phyloP scores from a whole-genome alignment of 129 eudicot genomes.

The Kitagawia praeruptora region DNA sequence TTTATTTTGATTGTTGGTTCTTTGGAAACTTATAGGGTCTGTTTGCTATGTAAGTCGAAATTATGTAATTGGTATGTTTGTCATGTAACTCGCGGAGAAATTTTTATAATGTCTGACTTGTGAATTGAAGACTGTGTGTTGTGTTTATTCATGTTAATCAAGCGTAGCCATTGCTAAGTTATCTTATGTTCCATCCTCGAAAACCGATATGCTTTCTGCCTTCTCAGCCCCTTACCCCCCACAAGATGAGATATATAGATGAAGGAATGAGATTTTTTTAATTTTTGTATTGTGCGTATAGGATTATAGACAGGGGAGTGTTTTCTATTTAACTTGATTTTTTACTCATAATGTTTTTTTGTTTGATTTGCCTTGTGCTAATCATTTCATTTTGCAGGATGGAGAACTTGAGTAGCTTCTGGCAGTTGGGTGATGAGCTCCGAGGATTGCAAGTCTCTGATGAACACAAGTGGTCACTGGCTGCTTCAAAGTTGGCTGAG shows the following conservation, averaged over 20 bases:
- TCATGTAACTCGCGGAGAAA: no score
- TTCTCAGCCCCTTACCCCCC: not conserved
- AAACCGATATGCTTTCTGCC: not conserved
- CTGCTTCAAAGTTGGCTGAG: conserved; percentile 83
- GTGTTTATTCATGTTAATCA: not conserved
- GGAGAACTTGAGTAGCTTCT: conserved; percentile 69
- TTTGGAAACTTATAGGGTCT: no score
- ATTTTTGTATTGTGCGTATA: not conserved
- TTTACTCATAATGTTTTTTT: not conserved
- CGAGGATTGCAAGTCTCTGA: conserved; percentile 77
- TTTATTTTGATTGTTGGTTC: no score
- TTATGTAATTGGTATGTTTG: no score
- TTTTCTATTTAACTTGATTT: not conserved
- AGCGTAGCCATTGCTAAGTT: not conserved
- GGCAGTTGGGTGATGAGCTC: conserved; percentile 94
- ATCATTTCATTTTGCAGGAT: conserved; percentile 28
- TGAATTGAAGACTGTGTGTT: no score
- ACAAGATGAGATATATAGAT: not conserved
- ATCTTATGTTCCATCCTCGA: not conserved
- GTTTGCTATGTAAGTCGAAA: no score
- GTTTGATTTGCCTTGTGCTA: not conserved
- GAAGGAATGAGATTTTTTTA: not conserved
- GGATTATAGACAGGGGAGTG: not conserved
- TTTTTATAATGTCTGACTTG: no score
- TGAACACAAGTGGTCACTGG: conserved; percentile 88